These are phyloP conservation scores for Erodium texanum DNA, from an alignment of 441 rosid species.

Conservation along the genomic window DNA sequence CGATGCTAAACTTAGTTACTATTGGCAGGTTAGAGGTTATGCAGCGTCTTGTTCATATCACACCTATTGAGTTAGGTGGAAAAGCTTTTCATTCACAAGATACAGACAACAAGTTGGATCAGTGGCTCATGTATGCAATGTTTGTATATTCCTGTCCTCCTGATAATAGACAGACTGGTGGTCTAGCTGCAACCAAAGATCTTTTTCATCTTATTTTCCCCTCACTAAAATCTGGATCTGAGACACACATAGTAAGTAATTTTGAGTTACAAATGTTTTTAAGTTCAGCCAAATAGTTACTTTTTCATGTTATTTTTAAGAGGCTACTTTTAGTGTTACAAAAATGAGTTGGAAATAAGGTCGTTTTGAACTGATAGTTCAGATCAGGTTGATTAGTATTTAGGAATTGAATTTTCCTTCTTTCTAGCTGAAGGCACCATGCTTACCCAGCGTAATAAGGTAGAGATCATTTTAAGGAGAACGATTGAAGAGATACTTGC, in stretches of 20 bases:
- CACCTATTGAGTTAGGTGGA: constrained; percentile 92
- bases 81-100: constrained; percentile 88
- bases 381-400: no score
- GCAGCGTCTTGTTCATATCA: constrained; percentile 81
- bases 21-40: constrained; percentile 69
- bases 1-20: constrained; percentile 2
- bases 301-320: background rate
- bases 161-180: constrained; percentile 72
- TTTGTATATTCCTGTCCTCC: constrained; percentile 97
- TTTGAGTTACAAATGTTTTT: background rate
- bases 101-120: constrained; percentile 87
- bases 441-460: background rate
- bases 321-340: background rate
- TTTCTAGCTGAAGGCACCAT: no score
- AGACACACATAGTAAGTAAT: constrained; percentile 81
- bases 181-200: constrained; percentile 73
- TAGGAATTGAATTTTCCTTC: no score
- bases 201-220: constrained; percentile 91
- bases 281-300: background rate
- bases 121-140: constrained; percentile 97
- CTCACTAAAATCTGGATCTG: constrained; percentile 85
- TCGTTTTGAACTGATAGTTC: no score
- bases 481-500: no score
- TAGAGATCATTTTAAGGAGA: background rate
- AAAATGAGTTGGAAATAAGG: no score